phyloP scores from a whole-genome alignment of 768 basidiomycete genomes.

The Pleurotus giganteus region DNA sequence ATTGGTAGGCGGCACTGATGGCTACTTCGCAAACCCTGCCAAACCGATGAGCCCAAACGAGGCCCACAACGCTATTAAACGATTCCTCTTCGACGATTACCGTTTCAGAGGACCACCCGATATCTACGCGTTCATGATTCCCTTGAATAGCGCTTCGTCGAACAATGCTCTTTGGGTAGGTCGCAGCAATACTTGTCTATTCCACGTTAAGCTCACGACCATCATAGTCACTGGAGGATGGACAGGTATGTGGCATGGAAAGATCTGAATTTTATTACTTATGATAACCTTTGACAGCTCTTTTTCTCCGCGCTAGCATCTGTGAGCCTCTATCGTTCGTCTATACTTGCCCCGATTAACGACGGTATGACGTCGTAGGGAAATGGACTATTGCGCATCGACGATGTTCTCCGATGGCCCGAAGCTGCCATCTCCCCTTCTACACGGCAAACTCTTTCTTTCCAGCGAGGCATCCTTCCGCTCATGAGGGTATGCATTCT shows the following conservation, averaged over 20 bases:
- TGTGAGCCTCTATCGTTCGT: conserved; percentile 22
- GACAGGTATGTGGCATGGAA: conserved; percentile 36
- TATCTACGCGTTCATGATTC: conserved; percentile 43
- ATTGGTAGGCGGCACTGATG: conserved; percentile 40
- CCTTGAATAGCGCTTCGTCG: conserved; percentile 35
- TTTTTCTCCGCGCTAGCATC: conserved; percentile 36
- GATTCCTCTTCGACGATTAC: conserved; percentile 41
- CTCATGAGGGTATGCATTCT: conserved; percentile 42
- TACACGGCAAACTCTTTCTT: conserved; percentile 41
- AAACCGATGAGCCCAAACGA: conserved; percentile 40
- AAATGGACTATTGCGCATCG: conserved; percentile 48
- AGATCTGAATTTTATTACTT: neutral
- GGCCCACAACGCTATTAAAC: conserved; percentile 42
- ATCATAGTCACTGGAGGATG: conserved; percentile 43
- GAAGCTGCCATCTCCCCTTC: conserved; percentile 36
- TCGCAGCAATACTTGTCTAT: neutral
- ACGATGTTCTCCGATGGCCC: conserved; percentile 46
- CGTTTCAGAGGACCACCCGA: conserved; percentile 39
- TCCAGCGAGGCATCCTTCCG: conserved; percentile 55
- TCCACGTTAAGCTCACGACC: conserved; percentile 5
- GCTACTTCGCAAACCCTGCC: conserved; percentile 34
- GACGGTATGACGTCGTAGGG: conserved; percentile 28
- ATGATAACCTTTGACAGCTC: conserved; percentile 25
- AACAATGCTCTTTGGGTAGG: conserved; percentile 42
- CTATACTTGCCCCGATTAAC: neutral